Base-by-base conservation (phyloP, 805 yeast genomes). In the Monosporozyma siamensis region DNA sequence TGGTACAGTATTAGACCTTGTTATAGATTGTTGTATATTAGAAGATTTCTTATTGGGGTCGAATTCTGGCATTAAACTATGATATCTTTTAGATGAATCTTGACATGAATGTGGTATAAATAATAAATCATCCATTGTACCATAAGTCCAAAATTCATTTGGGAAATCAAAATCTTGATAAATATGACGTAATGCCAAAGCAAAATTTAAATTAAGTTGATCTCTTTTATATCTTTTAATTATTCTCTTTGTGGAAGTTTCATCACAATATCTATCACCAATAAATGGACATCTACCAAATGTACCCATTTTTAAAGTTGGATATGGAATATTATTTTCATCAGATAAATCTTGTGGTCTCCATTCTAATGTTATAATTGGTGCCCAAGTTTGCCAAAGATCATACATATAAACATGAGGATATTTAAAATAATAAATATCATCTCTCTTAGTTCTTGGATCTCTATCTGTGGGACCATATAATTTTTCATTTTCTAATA, bases 381-480 rank as follows among this genome's bases (percentile, higher is more conserved):
- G 96, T 43, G 95, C 75, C 47, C 81, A 80, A 20, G 72, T 73
- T 52, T 84, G 89, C 48, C 79, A 72, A 21, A 83, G 68, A 55
- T 92, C 98, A 64, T 82, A 90, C 30, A 87, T 80, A 49, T 82
- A 79, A 22, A 87, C 66, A 61, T 80, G 87, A 6, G 80, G 77
- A 30, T 80, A 78, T 40, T 78, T 79, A 61, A 92, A 85, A 59
- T 84, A 84, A 55, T 81, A 80, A 54, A 82, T 75, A 58, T 90
- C 96, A 52, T 85, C 95, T 44, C 95, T 70, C 50, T 74, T 78
- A 2, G 94, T 92, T 48, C 71, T 74, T 10, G 94, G 92, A 59
- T 89, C 96, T 50, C 95, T 75, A 60, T 89, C 97, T 29, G 82
- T 74, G 0, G 95, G 83, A 10, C 96, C 97, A 58, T 77, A 79